Conservation (phyloP, 768 basidiomycete genomes). For the Melanogaster broomeanus region DNA sequence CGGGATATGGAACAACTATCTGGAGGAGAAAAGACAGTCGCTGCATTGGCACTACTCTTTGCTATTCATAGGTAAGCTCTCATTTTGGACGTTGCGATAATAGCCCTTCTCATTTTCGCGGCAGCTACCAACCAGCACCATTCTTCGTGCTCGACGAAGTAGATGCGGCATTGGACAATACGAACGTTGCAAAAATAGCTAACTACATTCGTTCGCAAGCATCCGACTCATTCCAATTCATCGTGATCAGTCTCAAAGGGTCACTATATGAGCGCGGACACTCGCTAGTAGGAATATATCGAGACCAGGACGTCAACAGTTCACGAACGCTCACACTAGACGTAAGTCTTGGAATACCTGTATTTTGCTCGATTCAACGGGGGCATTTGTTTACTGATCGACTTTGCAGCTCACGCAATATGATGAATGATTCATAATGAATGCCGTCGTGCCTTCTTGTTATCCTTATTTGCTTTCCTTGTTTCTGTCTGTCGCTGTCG, state of each 20-base stretch:
- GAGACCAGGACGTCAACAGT: slow-evolving; percentile 92
- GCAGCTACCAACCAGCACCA: slow-evolving; percentile 91
- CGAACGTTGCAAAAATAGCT: slow-evolving; percentile 96
- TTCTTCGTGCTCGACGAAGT: slow-evolving; percentile 99
- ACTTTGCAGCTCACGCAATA: slow-evolving; percentile 27
- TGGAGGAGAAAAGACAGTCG: slow-evolving; percentile 98
- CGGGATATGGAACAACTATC: slow-evolving; percentile 99
- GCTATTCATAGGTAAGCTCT: slow-evolving; percentile 87
- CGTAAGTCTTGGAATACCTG: slow-evolving; percentile 43
- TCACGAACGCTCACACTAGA: slow-evolving; percentile 91
- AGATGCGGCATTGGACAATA: slow-evolving; percentile 96
- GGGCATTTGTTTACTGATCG: slow-evolving; percentile 7
- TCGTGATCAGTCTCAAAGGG: slow-evolving; percentile 96
- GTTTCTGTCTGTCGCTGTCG: not conserved
- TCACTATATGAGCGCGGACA: slow-evolving; percentile 89
- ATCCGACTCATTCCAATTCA: slow-evolving; percentile 87
- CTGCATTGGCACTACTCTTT: slow-evolving; percentile 93
- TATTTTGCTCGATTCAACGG: not conserved
- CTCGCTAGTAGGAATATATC: slow-evolving; percentile 90
- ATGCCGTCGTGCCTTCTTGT: slow-evolving; percentile 5
- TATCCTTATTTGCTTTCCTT: slow-evolving; percentile 27
- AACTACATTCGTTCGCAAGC: slow-evolving; percentile 89
- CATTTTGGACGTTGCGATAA: not conserved
- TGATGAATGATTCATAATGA: slow-evolving; percentile 20
- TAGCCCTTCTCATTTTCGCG: not conserved